Percentiles rank a stretch among this genome's conserved stretches.
Conservation (phyloP, 2,329 filamentous ascomycete species). For the Colletotrichum tabaci region DNA sequence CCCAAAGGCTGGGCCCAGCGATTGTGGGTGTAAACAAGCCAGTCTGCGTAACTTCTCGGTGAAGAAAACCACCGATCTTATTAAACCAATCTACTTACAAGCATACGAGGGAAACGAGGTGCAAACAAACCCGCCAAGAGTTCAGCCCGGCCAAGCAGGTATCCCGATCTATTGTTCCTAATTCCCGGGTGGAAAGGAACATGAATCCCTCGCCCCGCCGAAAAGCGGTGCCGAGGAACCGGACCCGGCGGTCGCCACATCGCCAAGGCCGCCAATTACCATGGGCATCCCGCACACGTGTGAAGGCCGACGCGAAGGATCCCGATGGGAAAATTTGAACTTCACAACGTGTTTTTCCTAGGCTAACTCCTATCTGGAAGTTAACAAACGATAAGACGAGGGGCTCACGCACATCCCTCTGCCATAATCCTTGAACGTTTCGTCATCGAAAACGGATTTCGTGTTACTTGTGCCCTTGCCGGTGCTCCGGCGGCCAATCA, state of each 20-base stretch:
- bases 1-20: no score
- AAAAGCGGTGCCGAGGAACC: slow-evolving; percentile 19
- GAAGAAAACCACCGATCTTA: no score
- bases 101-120: no score
- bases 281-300: background rate
- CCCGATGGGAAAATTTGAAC: background rate
- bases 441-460: slow-evolving; percentile 15
- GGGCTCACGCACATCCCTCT: background rate
- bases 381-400: background rate
- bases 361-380: background rate
- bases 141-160: no score
- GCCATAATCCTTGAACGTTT: slow-evolving; percentile 2
- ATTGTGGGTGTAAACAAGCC: no score
- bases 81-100: no score
- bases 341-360: background rate
- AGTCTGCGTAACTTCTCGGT: no score
- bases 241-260: background rate
- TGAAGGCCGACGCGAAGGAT: background rate
- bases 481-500: slow-evolving; percentile 16
- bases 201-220: background rate
- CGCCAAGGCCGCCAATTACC: slow-evolving; percentile 19
- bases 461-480: background rate
- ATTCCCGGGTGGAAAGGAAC: background rate
- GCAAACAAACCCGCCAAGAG: no score
- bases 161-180: background rate